Evolutionary conservation across 805 yeast species (phyloP).

Genomic region (Hanseniaspora mollemarum): DNA sequence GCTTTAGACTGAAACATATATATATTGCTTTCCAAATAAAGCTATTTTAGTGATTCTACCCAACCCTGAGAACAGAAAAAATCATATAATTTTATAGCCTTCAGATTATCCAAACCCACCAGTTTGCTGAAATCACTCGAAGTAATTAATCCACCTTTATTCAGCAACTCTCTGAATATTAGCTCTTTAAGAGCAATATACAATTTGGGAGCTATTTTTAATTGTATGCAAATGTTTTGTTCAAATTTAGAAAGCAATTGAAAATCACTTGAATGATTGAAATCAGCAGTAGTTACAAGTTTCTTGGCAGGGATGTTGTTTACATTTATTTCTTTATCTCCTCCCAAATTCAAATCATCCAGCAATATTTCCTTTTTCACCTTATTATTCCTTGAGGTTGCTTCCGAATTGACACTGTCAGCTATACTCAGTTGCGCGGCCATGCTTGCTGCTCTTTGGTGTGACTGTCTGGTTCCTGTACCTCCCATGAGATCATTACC

Average conservation of each 20-base stretch:
- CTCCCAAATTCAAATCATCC: background rate
- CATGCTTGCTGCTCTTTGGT: slow-evolving; percentile 23
- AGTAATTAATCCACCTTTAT: slow-evolving; percentile 73
- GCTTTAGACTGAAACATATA: background rate
- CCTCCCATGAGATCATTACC: slow-evolving; percentile 23
- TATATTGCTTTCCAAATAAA: background rate
- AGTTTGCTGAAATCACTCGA: slow-evolving; percentile 77
- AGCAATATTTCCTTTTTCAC: slow-evolving; percentile 2
- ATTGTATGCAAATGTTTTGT: slow-evolving; percentile 67
- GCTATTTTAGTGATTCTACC: slow-evolving; percentile 33
- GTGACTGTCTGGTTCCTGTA: slow-evolving; percentile 29
- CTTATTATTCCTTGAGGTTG: slow-evolving; percentile 19
- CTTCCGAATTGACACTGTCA: slow-evolving; percentile 18
- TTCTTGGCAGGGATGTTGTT: slow-evolving; percentile 27
- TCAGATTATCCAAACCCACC: slow-evolving; percentile 71
- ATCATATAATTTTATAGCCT: slow-evolving; percentile 80
- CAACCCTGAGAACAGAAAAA: slow-evolving; percentile 88
- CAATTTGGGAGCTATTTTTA: slow-evolving; percentile 84
- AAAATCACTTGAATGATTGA: slow-evolving; percentile 68
- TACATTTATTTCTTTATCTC: background rate
- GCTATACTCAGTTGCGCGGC: slow-evolving; percentile 22
- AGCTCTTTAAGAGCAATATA: slow-evolving; percentile 86
- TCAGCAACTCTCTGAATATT: slow-evolving; percentile 72
- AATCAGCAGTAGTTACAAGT: slow-evolving; percentile 47
- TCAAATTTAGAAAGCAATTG: slow-evolving; percentile 80